phyloP scores from a whole-genome alignment of 257 asterid genomes.

The Capsicum chinense region DNA sequence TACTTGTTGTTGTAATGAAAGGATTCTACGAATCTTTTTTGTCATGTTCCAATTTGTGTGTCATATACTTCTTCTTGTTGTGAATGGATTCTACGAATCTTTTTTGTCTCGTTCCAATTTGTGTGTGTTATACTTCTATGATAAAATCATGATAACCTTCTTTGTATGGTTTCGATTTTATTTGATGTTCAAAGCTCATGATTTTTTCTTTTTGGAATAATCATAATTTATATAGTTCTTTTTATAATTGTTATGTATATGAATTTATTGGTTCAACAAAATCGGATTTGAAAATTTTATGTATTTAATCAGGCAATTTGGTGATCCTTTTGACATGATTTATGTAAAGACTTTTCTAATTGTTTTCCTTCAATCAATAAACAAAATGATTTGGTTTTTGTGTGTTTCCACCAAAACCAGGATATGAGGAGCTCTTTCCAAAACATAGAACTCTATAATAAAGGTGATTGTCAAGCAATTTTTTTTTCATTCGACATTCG shows the following conservation, averaged over 20 bases:
- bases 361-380: neutral
- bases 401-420: neutral
- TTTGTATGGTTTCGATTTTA: too few species aligned
- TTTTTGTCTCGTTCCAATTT: neutral
- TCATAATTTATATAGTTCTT: neutral
- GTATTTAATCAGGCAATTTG: too few species aligned
- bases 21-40: neutral
- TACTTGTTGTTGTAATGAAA: neutral
- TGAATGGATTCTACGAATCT: neutral
- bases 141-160: too few species aligned
- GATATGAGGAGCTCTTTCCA: too few species aligned
- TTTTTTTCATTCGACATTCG: neutral
- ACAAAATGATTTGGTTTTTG: neutral
- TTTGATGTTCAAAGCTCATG: too few species aligned
- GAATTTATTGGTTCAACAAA: neutral
- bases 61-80: neutral
- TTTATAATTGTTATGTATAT: neutral
- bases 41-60: too few species aligned
- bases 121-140: conserved; percentile 25
- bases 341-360: neutral
- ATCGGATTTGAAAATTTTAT: neutral
- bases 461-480: neutral
- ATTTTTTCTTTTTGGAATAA: too few species aligned
- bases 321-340: too few species aligned
- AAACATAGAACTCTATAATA: too few species aligned